Percentiles rank a stretch among this genome's conserved stretches.
These are phyloP conservation scores for Gymnopus androsaceus DNA, from an alignment of 1,284 basidiomycete species.

Conservation along the genomic window DNA sequence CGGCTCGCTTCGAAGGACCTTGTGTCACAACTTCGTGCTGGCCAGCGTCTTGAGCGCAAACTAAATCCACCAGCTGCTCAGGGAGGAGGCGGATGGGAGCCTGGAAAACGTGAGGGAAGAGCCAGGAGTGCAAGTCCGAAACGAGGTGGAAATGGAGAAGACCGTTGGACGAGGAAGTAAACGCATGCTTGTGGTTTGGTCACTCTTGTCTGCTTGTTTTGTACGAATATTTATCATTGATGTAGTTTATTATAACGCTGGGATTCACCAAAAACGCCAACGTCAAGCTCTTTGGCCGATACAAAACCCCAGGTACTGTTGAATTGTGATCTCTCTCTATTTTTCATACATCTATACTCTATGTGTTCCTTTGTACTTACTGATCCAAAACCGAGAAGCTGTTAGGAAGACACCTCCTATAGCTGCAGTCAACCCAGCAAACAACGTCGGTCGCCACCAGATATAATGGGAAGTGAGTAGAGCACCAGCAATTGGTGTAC, in stretches of 20 bases:
- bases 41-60: slow-evolving; percentile 82
- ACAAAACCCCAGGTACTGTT: too few species aligned
- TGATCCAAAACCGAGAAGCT: slow-evolving; percentile 4
- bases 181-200: background rate
- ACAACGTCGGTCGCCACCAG: slow-evolving; percentile 25
- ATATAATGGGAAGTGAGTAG: slow-evolving; percentile 16
- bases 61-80: slow-evolving; percentile 61
- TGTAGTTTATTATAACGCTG: too few species aligned
- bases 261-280: too few species aligned
- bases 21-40: slow-evolving; percentile 75
- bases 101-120: slow-evolving; percentile 61
- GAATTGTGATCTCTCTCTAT: background rate
- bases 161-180: slow-evolving; percentile 73
- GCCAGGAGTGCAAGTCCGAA: slow-evolving; percentile 70
- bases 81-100: slow-evolving; percentile 82
- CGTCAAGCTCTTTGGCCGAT: too few species aligned
- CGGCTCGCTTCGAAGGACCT: slow-evolving; percentile 84
- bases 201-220: too few species aligned
- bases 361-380: background rate
- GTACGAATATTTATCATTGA: too few species aligned
- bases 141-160: slow-evolving; percentile 68
- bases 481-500: slow-evolving; percentile 20
- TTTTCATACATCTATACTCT: background rate
- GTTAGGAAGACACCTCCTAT: slow-evolving; percentile 1
- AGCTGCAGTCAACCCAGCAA: slow-evolving; percentile 19